Evolutionary conservation across 2,329 filamentous ascomycete genomes (phyloP).

Genomic region (Dichotomopilus funicola): DNA sequence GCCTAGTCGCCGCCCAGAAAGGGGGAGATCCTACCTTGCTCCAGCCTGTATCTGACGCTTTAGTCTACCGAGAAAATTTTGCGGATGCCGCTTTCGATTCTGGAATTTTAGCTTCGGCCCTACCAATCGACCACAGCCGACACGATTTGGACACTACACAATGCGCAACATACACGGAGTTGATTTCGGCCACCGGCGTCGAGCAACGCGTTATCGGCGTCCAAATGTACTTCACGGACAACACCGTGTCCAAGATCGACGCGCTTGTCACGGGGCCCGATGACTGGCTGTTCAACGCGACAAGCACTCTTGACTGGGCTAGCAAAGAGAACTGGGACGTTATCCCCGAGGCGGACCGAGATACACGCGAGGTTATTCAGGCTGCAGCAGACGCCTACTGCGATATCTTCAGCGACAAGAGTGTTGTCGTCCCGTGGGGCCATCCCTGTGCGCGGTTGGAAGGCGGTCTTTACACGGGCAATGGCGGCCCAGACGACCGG

Average conservation of each 20-base stretch:
- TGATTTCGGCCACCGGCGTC: slow-evolving; percentile 21
- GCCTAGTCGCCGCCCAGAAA: slow-evolving; percentile 20
- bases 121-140: slow-evolving; percentile 24
- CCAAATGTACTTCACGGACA: slow-evolving; percentile 28
- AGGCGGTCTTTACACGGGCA: slow-evolving; percentile 25
- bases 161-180: slow-evolving; percentile 27
- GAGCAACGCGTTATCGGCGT: slow-evolving; percentile 35
- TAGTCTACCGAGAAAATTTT: slow-evolving; percentile 20
- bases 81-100: slow-evolving; percentile 10
- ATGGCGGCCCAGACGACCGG: slow-evolving; percentile 19
- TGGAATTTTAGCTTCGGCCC: slow-evolving; percentile 21
- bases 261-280: slow-evolving; percentile 23
- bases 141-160: slow-evolving; percentile 26
- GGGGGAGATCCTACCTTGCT: slow-evolving; percentile 20
- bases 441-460: slow-evolving; percentile 25
- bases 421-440: slow-evolving; percentile 25
- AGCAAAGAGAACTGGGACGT: slow-evolving; percentile 20
- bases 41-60: slow-evolving; percentile 5
- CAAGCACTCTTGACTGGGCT: slow-evolving; percentile 23
- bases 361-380: slow-evolving; percentile 25
- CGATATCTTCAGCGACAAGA: slow-evolving; percentile 25
- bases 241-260: slow-evolving; percentile 21
- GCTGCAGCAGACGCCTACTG: slow-evolving; percentile 27
- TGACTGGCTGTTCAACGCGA: slow-evolving; percentile 29
- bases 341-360: slow-evolving; percentile 23